Base-by-base conservation (phyloP, 1,284 basidiomycete genomes). In the Xerocomus minutiporus region DNA sequence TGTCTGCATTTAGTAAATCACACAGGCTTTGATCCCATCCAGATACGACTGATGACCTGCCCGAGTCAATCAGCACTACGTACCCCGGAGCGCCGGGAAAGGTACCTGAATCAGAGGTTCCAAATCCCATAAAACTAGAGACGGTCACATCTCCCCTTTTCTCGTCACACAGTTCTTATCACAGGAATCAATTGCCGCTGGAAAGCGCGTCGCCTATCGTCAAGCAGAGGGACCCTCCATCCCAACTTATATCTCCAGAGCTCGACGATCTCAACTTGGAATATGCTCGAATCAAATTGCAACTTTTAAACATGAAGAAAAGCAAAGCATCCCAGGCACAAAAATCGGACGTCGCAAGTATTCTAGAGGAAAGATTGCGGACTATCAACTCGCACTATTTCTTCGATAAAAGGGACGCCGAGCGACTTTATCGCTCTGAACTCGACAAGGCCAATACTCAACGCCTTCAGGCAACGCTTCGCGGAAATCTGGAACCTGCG, bases 361-460 rank as follows among this genome's bases (percentile, higher is more conserved):
- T 47, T 34, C 67, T 93, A 46, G 79, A 80, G 23, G 71, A 75
- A 51, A 80, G 75, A 40, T 73, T 93, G 29, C 69, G 75, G 29
- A 72, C 72, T 32, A 65, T 87, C 17, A 81, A 83, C 66, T 74
- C 76, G 44, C 82, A 88, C 61, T 91, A 93, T 61, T 78, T 93
- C 58, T 94, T 93, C 62, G 80, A 84, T 55, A 74, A 81, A 57
- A 80, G 77, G 53, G 86, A 89, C 53, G 91, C 83, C 34, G 80
- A 89, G 58, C 73, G 71, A 3, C 65, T 78, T 7, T 88, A 86
- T 66, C 74, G 71, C 38, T 69, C 73, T 8, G 80, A 87, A 61
- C 81, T 82, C 47, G 71, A 78, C 38, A 81, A 80, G 60, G 71
- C 72, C 15, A 79, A 85, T 40, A 73, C 75, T 17, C 61, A 68